phyloP scores from a whole-genome alignment of 805 yeast genomes.

The Phaffomyces opuntiae region DNA sequence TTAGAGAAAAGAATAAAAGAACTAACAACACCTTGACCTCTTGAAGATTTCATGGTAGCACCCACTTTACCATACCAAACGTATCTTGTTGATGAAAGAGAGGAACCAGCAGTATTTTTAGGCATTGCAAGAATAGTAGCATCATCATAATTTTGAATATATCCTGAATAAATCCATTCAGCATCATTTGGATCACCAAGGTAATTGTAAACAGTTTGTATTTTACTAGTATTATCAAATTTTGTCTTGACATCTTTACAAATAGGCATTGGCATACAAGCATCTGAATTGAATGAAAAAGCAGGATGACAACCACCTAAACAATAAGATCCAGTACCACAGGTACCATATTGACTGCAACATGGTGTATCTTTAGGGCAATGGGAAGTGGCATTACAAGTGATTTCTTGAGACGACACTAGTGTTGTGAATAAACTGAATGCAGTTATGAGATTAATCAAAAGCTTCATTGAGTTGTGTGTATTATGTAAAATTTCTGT shows the following conservation, averaged over 20 bases:
- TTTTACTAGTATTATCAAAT: conserved; percentile 29
- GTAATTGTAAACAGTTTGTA: conserved; percentile 21
- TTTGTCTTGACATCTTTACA: conserved; percentile 44
- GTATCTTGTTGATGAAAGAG: conserved; percentile 68
- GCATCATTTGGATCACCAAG: conserved; percentile 64
- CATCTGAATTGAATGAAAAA: conserved; percentile 25
- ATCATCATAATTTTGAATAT: conserved; percentile 46
- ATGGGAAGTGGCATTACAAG: conserved; percentile 45
- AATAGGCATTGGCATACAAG: conserved; percentile 85
- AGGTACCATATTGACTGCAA: conserved; percentile 73
- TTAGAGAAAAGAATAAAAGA: conserved; percentile 78
- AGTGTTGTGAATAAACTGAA: no score
- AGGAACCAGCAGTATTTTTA: conserved; percentile 65
- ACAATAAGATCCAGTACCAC: conserved; percentile 76
- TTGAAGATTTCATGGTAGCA: conserved; percentile 66
- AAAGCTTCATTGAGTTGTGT: not conserved
- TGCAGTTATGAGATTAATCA: no score
- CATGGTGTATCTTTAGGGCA: conserved; percentile 85
- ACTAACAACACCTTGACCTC: conserved; percentile 74
- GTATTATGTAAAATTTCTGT: no score
- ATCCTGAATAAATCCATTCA: conserved; percentile 65
- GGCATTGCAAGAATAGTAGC: conserved; percentile 73
- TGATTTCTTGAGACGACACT: not conserved
- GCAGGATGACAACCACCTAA: conserved; percentile 84
- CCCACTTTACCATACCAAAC: conserved; percentile 85